These are phyloP conservation scores for Hamigera avellanea DNA, from an alignment of 495 filamentous ascomycete genomes.

Conservation along the genomic window DNA sequence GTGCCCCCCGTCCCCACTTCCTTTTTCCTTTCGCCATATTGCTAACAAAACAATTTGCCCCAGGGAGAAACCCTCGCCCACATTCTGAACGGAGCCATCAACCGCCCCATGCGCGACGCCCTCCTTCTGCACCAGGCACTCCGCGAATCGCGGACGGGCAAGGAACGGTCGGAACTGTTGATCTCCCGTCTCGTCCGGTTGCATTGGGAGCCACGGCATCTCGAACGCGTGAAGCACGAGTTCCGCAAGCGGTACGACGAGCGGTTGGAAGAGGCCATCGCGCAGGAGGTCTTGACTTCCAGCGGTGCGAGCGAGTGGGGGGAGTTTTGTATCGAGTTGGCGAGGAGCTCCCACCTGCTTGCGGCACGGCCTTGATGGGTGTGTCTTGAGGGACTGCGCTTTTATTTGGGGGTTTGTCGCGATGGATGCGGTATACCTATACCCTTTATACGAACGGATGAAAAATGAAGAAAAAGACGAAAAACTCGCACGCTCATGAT, in stretches of 20 bases:
- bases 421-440: too few species aligned
- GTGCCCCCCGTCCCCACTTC: too few species aligned
- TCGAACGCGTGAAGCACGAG: slow-evolving; percentile 57
- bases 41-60: neutral
- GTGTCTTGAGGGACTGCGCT: neutral
- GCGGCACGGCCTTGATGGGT: neutral
- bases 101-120: slow-evolving; percentile 87
- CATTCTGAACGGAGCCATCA: slow-evolving; percentile 93
- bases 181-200: slow-evolving; percentile 70
- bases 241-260: slow-evolving; percentile 62
- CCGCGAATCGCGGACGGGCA: slow-evolving; percentile 47
- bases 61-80: slow-evolving; percentile 93
- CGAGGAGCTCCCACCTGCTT: slow-evolving; percentile 27
- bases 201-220: slow-evolving; percentile 73
- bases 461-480: too few species aligned
- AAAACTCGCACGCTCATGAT: too few species aligned
- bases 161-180: slow-evolving; percentile 66
- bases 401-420: too few species aligned
- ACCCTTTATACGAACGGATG: too few species aligned
- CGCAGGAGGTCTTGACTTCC: slow-evolving; percentile 32
- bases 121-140: slow-evolving; percentile 91
- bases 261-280: slow-evolving; percentile 52
- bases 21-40: neutral
- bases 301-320: slow-evolving; percentile 37
- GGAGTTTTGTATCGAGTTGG: slow-evolving; percentile 47